These are phyloP conservation scores for Persicaria maculosa DNA, from an alignment of 148 eudicot species.

Conservation along the genomic window DNA sequence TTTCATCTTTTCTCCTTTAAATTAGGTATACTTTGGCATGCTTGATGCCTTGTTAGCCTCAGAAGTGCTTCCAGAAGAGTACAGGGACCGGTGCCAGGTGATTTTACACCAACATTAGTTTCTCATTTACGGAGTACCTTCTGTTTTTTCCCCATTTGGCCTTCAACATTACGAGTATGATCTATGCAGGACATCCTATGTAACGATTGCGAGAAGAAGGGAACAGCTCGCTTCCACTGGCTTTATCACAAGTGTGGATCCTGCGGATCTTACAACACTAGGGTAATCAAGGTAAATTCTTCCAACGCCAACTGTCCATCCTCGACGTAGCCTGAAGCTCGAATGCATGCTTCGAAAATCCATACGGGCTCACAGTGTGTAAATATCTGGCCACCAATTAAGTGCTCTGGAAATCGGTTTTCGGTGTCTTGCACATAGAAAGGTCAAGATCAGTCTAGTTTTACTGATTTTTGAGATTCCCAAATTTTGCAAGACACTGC, in stretches of 20 bases:
- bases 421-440: background rate
- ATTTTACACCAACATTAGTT: constrained; percentile 4
- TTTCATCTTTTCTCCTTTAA: background rate
- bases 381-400: background rate
- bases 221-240: constrained; percentile 84
- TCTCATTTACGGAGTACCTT: background rate
- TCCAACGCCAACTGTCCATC: constrained; percentile 32
- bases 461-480: background rate
- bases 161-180: background rate
- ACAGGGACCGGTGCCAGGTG: constrained; percentile 75
- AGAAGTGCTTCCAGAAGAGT: constrained; percentile 86
- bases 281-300: constrained; percentile 60
- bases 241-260: constrained; percentile 86
- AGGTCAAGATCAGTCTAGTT: background rate
- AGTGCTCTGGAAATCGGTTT: background rate
- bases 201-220: constrained; percentile 86
- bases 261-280: constrained; percentile 90
- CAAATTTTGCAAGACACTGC: background rate
- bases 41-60: constrained; percentile 89
- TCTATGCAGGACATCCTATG: constrained; percentile 69
- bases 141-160: constrained; percentile 5
- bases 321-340: constrained; percentile 7
- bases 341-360: background rate
- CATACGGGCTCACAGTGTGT: background rate
- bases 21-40: constrained; percentile 92